Evolutionary conservation across 2,329 filamentous ascomycete species (phyloP), one percentile per base, ranked within the genome.

Genomic region (Fusarium sacchari): DNA sequence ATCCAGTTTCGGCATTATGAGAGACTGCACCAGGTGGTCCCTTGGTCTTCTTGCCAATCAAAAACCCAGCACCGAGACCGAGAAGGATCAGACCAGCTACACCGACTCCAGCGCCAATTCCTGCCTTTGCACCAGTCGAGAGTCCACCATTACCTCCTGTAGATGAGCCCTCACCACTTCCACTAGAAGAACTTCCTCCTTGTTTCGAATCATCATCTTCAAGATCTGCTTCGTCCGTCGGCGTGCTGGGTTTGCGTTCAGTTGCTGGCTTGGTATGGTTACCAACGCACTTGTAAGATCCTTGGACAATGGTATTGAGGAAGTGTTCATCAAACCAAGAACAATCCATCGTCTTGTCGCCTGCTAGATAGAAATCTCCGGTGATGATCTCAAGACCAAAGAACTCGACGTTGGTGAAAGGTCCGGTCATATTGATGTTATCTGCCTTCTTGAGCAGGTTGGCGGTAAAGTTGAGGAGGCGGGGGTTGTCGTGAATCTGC

Each of bases 151-250:
- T 7, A 4, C 17, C 15, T 12, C 15, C 42, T 1, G 55, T 28
- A 0, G 14, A 4, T 4, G 30, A 28, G 5, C 18, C 14, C 5
- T 3, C 30, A 3, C 22, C 2, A 18, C 3, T 8, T 0, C 11
- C 40, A 8, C 32, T 28, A 0, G n/a, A 36, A 13, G 39, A 26
- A 3, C 18, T 18, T 18, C 40, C 55, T 6, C n/a, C 24, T 28
- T 58, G 20, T 1, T 36, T 13, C 0, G 55, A 58, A 0, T 2
- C 40, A 3, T 3, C 8, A 0, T 28, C 30, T 6, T 37, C 7
- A 13, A 50, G 40, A 4, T 30, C 40, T 14, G 55, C 40, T 8
- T 36, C n/a, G 1, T 58, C 11, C 0, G 55, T 58, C 0, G 55
- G 40, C 4, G 55, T 58, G 20, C 55, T 58, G 0, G 55, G 55